Conservation (phyloP, 2,329 filamentous ascomycete genomes). For the Zopfia rhizophila region DNA sequence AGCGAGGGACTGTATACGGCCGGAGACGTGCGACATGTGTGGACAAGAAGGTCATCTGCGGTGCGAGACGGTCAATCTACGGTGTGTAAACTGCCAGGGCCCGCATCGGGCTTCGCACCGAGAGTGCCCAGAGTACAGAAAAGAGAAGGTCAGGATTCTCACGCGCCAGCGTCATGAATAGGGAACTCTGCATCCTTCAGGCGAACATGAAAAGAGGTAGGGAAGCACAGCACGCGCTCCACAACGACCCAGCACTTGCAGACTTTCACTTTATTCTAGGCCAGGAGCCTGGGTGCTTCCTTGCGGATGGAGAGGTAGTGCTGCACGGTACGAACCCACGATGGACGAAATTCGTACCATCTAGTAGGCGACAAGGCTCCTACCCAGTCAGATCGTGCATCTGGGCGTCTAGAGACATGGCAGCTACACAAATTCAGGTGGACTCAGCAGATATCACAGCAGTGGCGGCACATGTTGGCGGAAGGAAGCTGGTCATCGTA, state of each 20-base stretch:
- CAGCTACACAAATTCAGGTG: slow-evolving; percentile 13
- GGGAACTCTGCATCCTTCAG: slow-evolving; percentile 17
- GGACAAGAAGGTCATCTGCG: slow-evolving; percentile 4
- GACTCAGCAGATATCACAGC: slow-evolving; percentile 20
- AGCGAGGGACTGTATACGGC: slow-evolving; percentile 8
- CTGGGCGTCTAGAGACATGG: slow-evolving; percentile 10
- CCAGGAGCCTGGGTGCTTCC: slow-evolving; percentile 16
- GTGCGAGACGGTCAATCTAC: slow-evolving; percentile 7
- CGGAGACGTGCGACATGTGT: slow-evolving; percentile 6
- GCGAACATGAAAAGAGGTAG: slow-evolving; percentile 18
- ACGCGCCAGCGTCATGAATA: slow-evolving; percentile 21
- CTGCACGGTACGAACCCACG: slow-evolving; percentile 9
- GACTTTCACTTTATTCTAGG: slow-evolving; percentile 22
- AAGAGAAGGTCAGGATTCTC: slow-evolving; percentile 13
- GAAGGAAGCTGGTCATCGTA: slow-evolving; percentile 16
- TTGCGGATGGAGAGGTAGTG: slow-evolving; percentile 12
- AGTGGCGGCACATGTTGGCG: slow-evolving; percentile 10
- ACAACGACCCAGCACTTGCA: slow-evolving; percentile 17
- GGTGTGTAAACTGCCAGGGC: too few relatives aligned
- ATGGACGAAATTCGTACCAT: slow-evolving; percentile 11
- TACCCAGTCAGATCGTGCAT: slow-evolving; percentile 12
- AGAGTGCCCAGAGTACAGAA: slow-evolving; percentile 13
- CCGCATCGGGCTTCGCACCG: slow-evolving; percentile 9
- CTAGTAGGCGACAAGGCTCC: slow-evolving; percentile 8
- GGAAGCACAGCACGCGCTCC: slow-evolving; percentile 19